These are phyloP conservation scores for Xylaria flabelliformis DNA, from an alignment of 495 filamentous ascomycete species.

Conservation along the genomic window DNA sequence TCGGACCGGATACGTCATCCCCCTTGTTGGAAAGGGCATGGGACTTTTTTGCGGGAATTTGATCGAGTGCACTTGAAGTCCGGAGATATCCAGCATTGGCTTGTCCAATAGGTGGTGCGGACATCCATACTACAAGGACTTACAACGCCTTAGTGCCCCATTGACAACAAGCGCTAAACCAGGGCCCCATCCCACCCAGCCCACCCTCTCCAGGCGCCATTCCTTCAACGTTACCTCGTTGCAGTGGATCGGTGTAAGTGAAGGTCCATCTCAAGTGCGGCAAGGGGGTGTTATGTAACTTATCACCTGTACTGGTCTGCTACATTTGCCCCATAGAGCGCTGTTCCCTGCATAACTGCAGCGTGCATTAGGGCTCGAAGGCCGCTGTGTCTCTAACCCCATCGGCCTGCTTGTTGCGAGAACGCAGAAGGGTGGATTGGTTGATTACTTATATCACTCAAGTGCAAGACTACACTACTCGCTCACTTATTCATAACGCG, in stretches of 20 bases:
- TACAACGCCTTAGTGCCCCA: conserved; percentile 5
- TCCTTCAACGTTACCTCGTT: conserved; percentile 24
- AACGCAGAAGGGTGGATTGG: not conserved
- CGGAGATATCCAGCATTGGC: not conserved
- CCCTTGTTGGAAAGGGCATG: conserved; percentile 25
- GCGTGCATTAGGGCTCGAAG: conserved; percentile 25
- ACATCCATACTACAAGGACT: conserved; percentile 1
- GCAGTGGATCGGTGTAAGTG: conserved; percentile 4
- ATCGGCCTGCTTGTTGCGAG: conserved; percentile 14
- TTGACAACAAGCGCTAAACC: conserved; percentile 21
- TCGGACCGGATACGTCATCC: conserved; percentile 5
- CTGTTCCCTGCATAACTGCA: conserved; percentile 18
- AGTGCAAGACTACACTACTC: not conserved
- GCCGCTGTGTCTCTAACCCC: conserved; percentile 18
- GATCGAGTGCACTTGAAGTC: conserved; percentile 10
- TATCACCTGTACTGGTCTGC: conserved; percentile 14
- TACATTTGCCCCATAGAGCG: conserved; percentile 14
- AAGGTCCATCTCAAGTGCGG: not conserved
- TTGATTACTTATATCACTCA: conserved; percentile 19
- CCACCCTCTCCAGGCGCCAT: conserved; percentile 8
- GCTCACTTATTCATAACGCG: conserved; percentile 16
- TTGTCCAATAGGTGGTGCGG: conserved; percentile 1
- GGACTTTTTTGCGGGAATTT: conserved; percentile 26
- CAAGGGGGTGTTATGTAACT: conserved; percentile 21
- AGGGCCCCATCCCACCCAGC: conserved; percentile 13